Percentiles rank a stretch among this genome's conserved stretches.
Evolutionary conservation across 768 basidiomycete species (phyloP).

Genomic region (Kwoniella botswanensis): DNA sequence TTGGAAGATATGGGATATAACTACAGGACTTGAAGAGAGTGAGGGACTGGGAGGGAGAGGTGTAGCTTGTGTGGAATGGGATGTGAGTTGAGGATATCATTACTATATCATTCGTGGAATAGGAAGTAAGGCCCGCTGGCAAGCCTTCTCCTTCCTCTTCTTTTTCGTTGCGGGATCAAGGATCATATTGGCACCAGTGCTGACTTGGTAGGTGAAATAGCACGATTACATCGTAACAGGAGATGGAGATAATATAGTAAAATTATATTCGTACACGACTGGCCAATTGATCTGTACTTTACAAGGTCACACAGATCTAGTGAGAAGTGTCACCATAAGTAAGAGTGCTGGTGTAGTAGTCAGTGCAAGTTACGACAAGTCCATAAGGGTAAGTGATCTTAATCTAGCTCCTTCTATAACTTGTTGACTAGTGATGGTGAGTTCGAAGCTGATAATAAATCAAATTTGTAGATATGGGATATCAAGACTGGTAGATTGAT

Average conservation of each 20-base stretch:
- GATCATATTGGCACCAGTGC: background rate
- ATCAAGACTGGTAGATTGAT: conserved; percentile 27
- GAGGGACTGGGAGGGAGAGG: conserved; percentile 27
- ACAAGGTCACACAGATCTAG: conserved; percentile 38
- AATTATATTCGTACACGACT: conserved; percentile 24
- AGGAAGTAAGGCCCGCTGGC: too few relatives aligned
- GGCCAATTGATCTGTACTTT: conserved; percentile 28
- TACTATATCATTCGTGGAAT: too few relatives aligned
- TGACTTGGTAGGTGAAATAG: too few relatives aligned
- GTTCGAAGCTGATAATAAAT: too few relatives aligned
- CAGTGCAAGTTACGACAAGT: conserved; percentile 47
- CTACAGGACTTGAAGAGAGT: conserved; percentile 6
- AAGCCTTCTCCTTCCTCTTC: background rate
- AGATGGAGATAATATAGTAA: conserved; percentile 33
- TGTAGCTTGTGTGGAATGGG: conserved; percentile 45
- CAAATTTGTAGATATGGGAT: conserved; percentile 28
- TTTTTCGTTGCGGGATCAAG: conserved; percentile 21
- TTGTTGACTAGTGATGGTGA: too few relatives aligned
- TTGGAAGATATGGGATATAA: conserved; percentile 40
- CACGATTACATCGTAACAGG: conserved; percentile 35
- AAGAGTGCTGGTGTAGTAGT: conserved; percentile 23
- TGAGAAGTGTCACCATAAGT: conserved; percentile 33
- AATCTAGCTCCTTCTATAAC: too few relatives aligned
- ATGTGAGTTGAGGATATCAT: conserved; percentile 26
- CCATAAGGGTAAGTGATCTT: conserved; percentile 23